These are phyloP conservation scores for Aspergillus texensis DNA, from an alignment of 2,329 filamentous ascomycete genomes.

Conservation along the genomic window DNA sequence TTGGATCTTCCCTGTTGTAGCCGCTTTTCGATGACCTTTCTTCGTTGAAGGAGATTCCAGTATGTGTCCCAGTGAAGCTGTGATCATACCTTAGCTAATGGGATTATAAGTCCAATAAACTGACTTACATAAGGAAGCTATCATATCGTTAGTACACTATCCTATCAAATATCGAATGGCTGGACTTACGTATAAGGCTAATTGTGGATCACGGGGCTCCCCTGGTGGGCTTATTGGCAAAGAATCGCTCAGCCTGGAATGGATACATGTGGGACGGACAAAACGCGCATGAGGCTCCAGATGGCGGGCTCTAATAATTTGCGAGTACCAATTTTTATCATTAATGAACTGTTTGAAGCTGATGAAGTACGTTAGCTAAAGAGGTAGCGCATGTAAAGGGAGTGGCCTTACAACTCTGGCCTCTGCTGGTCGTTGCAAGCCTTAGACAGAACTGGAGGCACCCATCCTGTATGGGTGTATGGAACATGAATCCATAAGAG, in stretches of 20 bases:
- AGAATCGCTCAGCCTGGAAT: constrained; percentile 31
- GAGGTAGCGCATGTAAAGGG: background rate
- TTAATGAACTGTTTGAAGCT: constrained; percentile 42
- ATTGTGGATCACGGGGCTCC: constrained; percentile 23
- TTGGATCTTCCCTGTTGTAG: constrained; percentile 57
- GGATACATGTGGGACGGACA: constrained; percentile 39
- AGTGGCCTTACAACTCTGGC: constrained; percentile 21
- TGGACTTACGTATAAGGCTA: constrained; percentile 35
- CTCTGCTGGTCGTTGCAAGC: constrained; percentile 29
- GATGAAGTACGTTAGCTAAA: constrained; percentile 14
- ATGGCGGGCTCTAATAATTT: constrained; percentile 41
- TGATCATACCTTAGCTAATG: background rate
- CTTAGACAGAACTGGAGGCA: constrained; percentile 25
- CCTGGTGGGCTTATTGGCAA: constrained; percentile 15
- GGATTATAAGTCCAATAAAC: background rate
- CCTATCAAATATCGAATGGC: background rate
- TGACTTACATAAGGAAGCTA: constrained; percentile 34
- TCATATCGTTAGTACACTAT: constrained; percentile 1
- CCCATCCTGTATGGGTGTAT: constrained; percentile 31
- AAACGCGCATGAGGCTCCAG: constrained; percentile 44
- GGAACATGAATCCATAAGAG: constrained; percentile 40
- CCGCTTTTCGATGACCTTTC: constrained; percentile 57
- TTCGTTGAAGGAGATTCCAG: constrained; percentile 58
- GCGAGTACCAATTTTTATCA: constrained; percentile 40
- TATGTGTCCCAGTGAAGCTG: constrained; percentile 68